Percentiles rank a stretch among this genome's conserved stretches.
phyloP scores from a whole-genome alignment of 2,329 filamentous ascomycete genomes.

The Dendryphion nanum region DNA sequence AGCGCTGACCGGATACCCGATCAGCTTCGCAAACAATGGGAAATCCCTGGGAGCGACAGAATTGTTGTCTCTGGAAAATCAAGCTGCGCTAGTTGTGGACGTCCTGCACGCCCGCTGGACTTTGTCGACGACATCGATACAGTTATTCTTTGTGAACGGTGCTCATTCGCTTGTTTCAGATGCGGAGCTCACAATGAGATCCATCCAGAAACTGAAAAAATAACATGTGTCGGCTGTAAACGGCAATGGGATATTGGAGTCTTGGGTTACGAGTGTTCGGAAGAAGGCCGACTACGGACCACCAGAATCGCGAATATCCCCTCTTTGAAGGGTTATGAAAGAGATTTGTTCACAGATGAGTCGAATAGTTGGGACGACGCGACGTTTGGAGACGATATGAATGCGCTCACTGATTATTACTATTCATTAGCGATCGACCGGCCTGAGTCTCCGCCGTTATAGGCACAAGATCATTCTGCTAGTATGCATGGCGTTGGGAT shows the following conservation, averaged over 20 bases:
- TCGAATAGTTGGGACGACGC: constrained; percentile 12
- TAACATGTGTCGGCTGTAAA: constrained; percentile 33
- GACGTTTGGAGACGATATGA: constrained; percentile 33
- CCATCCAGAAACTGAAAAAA: constrained; percentile 8
- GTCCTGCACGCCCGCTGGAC: constrained; percentile 25
- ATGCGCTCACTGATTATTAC: constrained; percentile 36
- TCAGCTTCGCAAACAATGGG: constrained; percentile 30
- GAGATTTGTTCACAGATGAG: constrained; percentile 6
- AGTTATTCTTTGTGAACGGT: constrained; percentile 38
- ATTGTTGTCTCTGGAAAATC: constrained; percentile 23
- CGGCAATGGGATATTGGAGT: constrained; percentile 37
- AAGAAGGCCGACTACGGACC: constrained; percentile 9
- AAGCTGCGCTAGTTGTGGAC: constrained; percentile 34
- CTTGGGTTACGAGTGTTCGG: constrained; percentile 38
- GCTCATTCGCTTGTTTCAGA: constrained; percentile 43
- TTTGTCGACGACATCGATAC: background rate
- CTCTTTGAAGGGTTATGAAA: background rate
- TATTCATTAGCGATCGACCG: constrained; percentile 22
- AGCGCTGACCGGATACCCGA: constrained; percentile 44
- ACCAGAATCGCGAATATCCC: background rate
- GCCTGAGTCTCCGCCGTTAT: constrained; percentile 20
- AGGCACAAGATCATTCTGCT: too few species aligned
- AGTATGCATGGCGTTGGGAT: too few species aligned
- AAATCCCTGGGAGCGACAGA: constrained; percentile 5
- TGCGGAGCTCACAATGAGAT: constrained; percentile 30